Conservation (phyloP, 176 grass and related monocot genomes). For the Triticum monococcum region DNA sequence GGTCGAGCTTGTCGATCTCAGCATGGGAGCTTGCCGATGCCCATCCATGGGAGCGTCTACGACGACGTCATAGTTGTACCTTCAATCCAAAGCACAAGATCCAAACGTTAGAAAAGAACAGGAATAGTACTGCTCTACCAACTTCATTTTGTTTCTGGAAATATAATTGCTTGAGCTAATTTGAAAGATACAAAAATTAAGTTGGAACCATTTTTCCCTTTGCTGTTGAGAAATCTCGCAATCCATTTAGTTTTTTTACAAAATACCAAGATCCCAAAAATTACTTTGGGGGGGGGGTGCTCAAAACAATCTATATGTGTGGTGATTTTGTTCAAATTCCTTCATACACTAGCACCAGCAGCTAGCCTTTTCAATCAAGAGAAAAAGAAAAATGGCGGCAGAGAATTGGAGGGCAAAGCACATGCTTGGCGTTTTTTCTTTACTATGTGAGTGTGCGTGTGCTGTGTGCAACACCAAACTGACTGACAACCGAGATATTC, state of each 20-base stretch:
- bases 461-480: slow-evolving; percentile 3
- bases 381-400: too few species aligned
- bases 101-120: slow-evolving; percentile 16
- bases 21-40: neutral
- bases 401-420: neutral
- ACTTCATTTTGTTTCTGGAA: neutral
- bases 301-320: too few species aligned
- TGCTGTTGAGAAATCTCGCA: too few species aligned
- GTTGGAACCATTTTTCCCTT: neutral
- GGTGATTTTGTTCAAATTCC: too few species aligned
- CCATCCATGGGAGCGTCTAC: slow-evolving; percentile 53
- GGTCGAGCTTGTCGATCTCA: too few species aligned
- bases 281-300: too few species aligned
- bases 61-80: slow-evolving; percentile 62
- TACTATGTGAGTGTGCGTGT: neutral
- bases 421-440: slow-evolving; percentile 30
- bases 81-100: slow-evolving; percentile 34
- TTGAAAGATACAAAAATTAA: neutral
- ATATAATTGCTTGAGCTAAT: neutral
- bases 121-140: neutral
- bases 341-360: too few species aligned
- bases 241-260: too few species aligned
- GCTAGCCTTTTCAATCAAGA: too few species aligned
- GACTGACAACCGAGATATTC: slow-evolving; percentile 19
- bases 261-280: too few species aligned